Evolutionary conservation across 306 rosid species (phyloP).

Genomic region (Clitoria ternatea): DNA sequence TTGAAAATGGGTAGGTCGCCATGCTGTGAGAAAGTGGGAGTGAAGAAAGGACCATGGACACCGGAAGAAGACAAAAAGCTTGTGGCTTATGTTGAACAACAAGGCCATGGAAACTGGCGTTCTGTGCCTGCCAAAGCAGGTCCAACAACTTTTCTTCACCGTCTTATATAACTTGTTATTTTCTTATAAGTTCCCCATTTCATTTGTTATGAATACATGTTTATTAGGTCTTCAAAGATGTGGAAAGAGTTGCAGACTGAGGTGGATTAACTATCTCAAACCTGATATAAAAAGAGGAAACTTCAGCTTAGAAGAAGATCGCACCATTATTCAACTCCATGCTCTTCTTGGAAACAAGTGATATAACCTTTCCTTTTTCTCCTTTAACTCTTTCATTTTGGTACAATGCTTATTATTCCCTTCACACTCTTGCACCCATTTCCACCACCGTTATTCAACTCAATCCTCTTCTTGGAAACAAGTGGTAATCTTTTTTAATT

Average conservation of each 20-base stretch:
- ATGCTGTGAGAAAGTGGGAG: conserved; percentile 20
- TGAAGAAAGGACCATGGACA: conserved; percentile 35
- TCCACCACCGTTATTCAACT: no score
- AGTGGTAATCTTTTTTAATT: no score
- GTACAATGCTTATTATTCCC: no score
- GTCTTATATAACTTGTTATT: no score
- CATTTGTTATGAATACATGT: neutral
- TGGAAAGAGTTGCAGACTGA: conserved; percentile 39
- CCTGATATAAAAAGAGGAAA: conserved; percentile 36
- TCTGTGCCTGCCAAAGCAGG: conserved; percentile 30
- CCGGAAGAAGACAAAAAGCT: conserved; percentile 27
- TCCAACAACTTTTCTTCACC: neutral
- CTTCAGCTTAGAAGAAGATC: conserved; percentile 25
- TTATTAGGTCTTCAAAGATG: conserved; percentile 32
- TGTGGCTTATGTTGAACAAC: neutral
- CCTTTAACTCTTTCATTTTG: neutral
- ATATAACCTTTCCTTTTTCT: no score
- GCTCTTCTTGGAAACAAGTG: conserved; percentile 39
- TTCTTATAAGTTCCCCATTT: no score
- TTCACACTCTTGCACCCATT: no score
- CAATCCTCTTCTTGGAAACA: no score
- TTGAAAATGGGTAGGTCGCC: conserved; percentile 17
- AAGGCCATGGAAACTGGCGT: conserved; percentile 29
- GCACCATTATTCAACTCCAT: conserved; percentile 29
- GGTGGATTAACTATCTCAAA: conserved; percentile 34